phyloP scores from a whole-genome alignment of 1,284 basidiomycete species.

The Porodaedalea pini region DNA sequence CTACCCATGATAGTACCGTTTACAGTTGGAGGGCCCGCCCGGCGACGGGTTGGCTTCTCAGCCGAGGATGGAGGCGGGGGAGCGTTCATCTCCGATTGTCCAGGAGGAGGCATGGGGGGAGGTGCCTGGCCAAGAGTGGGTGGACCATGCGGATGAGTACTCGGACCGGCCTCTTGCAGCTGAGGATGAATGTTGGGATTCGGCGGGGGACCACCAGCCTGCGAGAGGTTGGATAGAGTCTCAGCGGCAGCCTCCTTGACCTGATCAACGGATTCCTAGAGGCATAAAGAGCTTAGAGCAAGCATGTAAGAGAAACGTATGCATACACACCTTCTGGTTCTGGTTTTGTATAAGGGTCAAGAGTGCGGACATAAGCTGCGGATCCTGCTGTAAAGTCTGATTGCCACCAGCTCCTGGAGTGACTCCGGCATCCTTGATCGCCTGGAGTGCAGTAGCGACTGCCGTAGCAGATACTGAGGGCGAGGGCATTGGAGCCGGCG shows the following conservation, averaged over 20 bases:
- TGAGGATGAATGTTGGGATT: slow-evolving; percentile 20
- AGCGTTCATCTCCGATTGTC: neutral
- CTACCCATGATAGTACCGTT: slow-evolving; percentile 53
- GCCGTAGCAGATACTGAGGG: slow-evolving; percentile 8
- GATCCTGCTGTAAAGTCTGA: slow-evolving; percentile 1
- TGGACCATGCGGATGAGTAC: slow-evolving; percentile 21
- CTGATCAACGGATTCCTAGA: slow-evolving; percentile 34
- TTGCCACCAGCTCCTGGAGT: neutral
- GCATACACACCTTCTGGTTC: neutral
- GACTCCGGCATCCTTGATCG: slow-evolving; percentile 11
- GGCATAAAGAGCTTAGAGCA: neutral
- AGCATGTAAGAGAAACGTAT: neutral
- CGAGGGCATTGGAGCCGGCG: neutral
- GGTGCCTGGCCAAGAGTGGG: slow-evolving; percentile 15
- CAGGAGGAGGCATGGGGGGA: neutral
- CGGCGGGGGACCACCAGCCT: slow-evolving; percentile 33
- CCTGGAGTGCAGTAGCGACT: slow-evolving; percentile 11
- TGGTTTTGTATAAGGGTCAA: slow-evolving; percentile 8
- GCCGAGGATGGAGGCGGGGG: neutral
- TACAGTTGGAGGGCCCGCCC: slow-evolving; percentile 11
- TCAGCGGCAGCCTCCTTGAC: slow-evolving; percentile 62
- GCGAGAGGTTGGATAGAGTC: slow-evolving; percentile 59
- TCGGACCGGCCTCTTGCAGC: slow-evolving; percentile 21
- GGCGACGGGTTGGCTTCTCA: neutral
- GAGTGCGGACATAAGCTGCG: slow-evolving; percentile 10